A percentile compares a stretch with the other conserved stretches of the same genome.
Evolutionary conservation across 768 basidiomycete species (phyloP).

Genomic region (Calvatia gigantea): DNA sequence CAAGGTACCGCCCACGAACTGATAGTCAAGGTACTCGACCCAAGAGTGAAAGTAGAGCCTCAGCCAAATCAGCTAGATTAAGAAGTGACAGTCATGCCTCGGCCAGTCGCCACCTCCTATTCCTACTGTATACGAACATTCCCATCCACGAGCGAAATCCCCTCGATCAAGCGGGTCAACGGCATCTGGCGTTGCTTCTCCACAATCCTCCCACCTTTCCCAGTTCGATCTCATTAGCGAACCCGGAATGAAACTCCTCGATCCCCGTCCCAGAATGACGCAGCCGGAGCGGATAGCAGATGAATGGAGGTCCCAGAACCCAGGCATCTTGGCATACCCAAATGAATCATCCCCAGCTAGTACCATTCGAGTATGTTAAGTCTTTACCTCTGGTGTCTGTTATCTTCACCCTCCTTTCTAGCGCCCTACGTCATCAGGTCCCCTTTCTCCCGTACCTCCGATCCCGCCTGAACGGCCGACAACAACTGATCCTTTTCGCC

Average conservation of each 20-base stretch:
- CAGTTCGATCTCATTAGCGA: background rate
- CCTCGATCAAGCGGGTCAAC: background rate
- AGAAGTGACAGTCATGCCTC: background rate
- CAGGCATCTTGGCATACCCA: conserved; percentile 16
- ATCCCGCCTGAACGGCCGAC: background rate
- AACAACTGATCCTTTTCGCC: conserved; percentile 2
- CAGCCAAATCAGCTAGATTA: background rate
- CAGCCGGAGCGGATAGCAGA: conserved; percentile 26
- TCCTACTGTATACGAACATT: background rate
- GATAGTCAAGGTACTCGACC: background rate
- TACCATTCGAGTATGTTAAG: background rate
- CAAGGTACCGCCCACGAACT: background rate
- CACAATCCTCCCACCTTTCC: conserved; percentile 5
- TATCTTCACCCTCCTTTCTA: background rate
- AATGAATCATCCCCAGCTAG: conserved; percentile 11
- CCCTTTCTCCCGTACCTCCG: background rate
- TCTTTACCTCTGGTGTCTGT: background rate
- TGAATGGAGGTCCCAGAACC: conserved; percentile 29
- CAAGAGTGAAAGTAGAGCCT: background rate
- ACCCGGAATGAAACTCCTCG: background rate
- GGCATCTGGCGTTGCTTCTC: background rate
- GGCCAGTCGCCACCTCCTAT: background rate
- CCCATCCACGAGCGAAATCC: background rate
- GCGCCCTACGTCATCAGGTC: conserved; percentile 7
- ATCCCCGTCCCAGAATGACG: conserved; percentile 9